phyloP scores from a whole-genome alignment of 768 basidiomycete genomes.

The Pleurotus sapidus region DNA sequence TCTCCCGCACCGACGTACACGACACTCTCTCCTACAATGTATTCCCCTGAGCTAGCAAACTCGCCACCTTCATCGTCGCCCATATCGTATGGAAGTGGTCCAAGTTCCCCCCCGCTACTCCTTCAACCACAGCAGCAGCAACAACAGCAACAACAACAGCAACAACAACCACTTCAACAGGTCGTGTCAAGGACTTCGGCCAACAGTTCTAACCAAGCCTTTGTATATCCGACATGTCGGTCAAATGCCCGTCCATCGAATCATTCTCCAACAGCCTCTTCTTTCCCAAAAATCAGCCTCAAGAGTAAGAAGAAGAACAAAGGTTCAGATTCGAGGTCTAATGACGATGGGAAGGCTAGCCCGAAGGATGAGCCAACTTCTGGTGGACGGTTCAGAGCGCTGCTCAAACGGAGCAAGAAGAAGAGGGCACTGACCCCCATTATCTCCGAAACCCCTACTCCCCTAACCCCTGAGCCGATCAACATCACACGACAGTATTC shows the following conservation, averaged over 20 bases:
- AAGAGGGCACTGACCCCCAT: not conserved
- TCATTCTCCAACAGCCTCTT: not conserved
- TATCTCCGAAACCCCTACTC: not conserved
- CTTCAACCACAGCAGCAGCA: not conserved
- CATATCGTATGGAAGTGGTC: not conserved
- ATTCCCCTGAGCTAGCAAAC: not conserved
- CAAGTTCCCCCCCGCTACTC: not conserved
- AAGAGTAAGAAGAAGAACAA: conserved; percentile 4
- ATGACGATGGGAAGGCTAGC: not conserved
- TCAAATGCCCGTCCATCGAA: not conserved
- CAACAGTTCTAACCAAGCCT: not conserved
- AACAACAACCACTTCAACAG: not conserved
- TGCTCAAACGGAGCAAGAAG: conserved; percentile 5
- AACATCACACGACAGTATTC: conserved; percentile 1
- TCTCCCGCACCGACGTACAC: not conserved
- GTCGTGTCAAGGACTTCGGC: not conserved
- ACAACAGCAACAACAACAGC: not conserved
- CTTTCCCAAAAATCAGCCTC: conserved; percentile 2
- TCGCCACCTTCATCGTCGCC: not conserved
- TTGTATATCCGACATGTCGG: conserved; percentile 4
- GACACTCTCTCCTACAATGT: not conserved
- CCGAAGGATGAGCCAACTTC: not conserved
- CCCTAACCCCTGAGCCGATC: not conserved
- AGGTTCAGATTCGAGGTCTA: not conserved
- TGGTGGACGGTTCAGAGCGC: not conserved